phyloP scores from a whole-genome alignment of 1,284 basidiomycete genomes.

The Rhodofomes roseus region DNA sequence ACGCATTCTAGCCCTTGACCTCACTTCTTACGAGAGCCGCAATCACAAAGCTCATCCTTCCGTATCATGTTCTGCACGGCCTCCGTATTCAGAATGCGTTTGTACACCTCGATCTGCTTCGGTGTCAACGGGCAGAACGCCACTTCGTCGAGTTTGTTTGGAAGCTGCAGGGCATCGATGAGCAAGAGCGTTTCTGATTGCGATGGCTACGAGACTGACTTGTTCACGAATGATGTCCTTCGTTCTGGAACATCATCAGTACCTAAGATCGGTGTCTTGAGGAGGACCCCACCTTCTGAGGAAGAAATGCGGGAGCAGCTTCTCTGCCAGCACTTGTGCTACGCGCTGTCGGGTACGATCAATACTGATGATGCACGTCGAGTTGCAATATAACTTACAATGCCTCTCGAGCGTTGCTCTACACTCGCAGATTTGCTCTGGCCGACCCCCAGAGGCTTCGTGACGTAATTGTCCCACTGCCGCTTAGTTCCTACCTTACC shows the following conservation, averaged over 20 bases:
- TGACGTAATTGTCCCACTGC: constrained; percentile 70
- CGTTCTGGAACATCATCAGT: constrained; percentile 44
- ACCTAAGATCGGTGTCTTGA: not conserved
- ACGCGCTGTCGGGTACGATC: constrained; percentile 38
- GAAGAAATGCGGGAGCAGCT: constrained; percentile 73
- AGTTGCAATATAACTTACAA: constrained; percentile 41
- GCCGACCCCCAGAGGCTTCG: constrained; percentile 61
- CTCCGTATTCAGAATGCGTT: constrained; percentile 55
- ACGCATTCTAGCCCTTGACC: constrained; percentile 15
- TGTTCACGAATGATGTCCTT: constrained; percentile 78
- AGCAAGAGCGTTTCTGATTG: not conserved
- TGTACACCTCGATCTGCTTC: constrained; percentile 69
- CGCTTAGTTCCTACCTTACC: constrained; percentile 57
- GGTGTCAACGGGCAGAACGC: constrained; percentile 82
- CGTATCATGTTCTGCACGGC: constrained; percentile 64
- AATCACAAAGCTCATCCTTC: constrained; percentile 70
- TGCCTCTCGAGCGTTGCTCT: constrained; percentile 54
- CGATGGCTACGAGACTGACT: constrained; percentile 29
- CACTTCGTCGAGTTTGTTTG: constrained; percentile 80
- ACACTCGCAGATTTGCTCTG: constrained; percentile 65
- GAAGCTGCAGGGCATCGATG: constrained; percentile 46
- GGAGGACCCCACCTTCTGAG: constrained; percentile 60
- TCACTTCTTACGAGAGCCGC: constrained; percentile 55
- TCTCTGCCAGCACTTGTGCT: constrained; percentile 55
- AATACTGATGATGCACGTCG: not conserved